A percentile compares a stretch with the other conserved stretches of the same genome.
Conservation (phyloP, 331 rosid species). For the Acacia concinna region DNA sequence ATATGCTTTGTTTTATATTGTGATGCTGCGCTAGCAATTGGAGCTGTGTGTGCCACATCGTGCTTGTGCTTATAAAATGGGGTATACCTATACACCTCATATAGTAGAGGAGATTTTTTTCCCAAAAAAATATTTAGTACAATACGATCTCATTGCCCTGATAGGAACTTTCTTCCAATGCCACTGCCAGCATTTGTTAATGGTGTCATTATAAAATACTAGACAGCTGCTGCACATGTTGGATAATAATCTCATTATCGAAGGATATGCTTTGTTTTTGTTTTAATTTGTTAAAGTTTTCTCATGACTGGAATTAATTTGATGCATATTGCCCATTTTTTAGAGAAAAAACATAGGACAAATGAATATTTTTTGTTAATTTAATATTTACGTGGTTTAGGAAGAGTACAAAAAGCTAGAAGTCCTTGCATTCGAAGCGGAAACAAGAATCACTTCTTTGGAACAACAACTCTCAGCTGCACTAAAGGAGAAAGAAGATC, state of each 20-base stretch:
- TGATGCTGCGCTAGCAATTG: background rate
- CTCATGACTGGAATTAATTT: background rate
- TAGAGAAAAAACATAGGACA: background rate
- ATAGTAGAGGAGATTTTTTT: background rate
- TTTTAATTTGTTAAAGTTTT: background rate
- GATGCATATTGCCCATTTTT: background rate
- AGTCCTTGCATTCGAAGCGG: constrained; percentile 68
- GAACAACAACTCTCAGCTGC: constrained; percentile 58
- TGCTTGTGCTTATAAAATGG: background rate
- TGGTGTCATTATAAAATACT: background rate
- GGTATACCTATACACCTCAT: background rate
- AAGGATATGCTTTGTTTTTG: constrained; percentile 7
- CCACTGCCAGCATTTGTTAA: background rate
- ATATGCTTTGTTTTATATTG: background rate
- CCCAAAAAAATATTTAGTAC: background rate
- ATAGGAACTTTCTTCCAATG: background rate
- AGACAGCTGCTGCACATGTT: background rate
- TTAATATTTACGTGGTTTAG: constrained; percentile 39
- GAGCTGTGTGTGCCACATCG: background rate
- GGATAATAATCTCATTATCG: background rate
- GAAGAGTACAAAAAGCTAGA: constrained; percentile 78
- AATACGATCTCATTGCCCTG: background rate
- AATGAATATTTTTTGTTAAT: background rate
- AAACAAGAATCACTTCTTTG: constrained; percentile 59
- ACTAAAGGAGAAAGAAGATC: constrained; percentile 59